Evolutionary conservation across 2,329 filamentous ascomycete genomes (phyloP).

Genomic region (Laburnicola sp.): DNA sequence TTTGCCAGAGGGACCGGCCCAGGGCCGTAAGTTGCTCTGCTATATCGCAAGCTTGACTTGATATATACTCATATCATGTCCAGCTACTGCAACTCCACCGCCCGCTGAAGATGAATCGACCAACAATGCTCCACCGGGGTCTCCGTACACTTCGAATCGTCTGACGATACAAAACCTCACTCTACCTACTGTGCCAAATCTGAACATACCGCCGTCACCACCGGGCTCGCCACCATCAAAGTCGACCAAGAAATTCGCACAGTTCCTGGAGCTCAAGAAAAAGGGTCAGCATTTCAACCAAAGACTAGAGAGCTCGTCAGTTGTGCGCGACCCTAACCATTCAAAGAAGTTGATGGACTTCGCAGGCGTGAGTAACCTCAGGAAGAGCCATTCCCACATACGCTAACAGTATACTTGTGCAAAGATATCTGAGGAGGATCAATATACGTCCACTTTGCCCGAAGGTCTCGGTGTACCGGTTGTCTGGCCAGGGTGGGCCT

Average conservation of each 20-base stretch:
- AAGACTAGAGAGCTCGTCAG: slow-evolving; percentile 67
- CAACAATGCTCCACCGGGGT: slow-evolving; percentile 46
- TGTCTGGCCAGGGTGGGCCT: slow-evolving; percentile 49
- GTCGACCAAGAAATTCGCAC: slow-evolving; percentile 68
- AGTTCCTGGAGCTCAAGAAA: slow-evolving; percentile 76
- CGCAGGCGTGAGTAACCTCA: slow-evolving; percentile 55
- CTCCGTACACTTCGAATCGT: slow-evolving; percentile 69
- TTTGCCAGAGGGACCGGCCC: slow-evolving; percentile 30
- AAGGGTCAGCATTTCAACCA: slow-evolving; percentile 78
- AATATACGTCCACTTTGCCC: slow-evolving; percentile 66
- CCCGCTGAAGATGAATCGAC: slow-evolving; percentile 17
- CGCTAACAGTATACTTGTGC: too few species aligned
- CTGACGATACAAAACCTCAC: slow-evolving; percentile 71
- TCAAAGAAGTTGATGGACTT: slow-evolving; percentile 74
- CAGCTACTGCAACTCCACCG: slow-evolving; percentile 25
- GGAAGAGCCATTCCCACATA: neutral
- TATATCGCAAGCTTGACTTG: neutral
- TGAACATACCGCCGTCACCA: slow-evolving; percentile 74
- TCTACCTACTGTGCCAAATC: slow-evolving; percentile 70
- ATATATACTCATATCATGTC: neutral
- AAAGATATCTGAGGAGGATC: slow-evolving; percentile 49
- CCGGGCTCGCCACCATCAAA: slow-evolving; percentile 55
- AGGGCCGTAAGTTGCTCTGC: slow-evolving; percentile 21
- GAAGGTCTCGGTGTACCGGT: slow-evolving; percentile 45
- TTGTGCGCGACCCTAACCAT: slow-evolving; percentile 72